phyloP scores from a whole-genome alignment of 2,329 filamentous ascomycete genomes.

The Xylariaceae sp. region DNA sequence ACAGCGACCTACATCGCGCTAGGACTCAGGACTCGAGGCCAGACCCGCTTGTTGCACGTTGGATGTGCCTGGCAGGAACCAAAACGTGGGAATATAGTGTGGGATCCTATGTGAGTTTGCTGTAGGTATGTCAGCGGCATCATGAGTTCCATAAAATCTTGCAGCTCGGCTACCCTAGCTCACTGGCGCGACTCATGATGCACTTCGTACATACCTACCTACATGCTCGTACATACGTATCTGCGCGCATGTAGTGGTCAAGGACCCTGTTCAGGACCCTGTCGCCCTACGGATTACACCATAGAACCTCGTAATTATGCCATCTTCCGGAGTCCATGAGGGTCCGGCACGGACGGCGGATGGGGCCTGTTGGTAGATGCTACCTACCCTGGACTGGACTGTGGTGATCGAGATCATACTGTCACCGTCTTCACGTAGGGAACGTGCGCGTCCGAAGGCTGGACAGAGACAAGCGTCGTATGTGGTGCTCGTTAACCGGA shows the following conservation, averaged over 20 bases:
- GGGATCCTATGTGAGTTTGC: conserved; percentile 5
- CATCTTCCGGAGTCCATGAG: background rate
- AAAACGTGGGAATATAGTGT: conserved; percentile 11
- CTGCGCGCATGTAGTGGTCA: conserved; percentile 1
- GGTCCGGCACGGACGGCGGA: background rate
- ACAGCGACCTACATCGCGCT: background rate
- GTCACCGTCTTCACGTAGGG: conserved; percentile 1
- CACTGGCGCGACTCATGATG: conserved; percentile 11
- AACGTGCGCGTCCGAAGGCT: conserved; percentile 2
- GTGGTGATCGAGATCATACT: conserved; percentile 3
- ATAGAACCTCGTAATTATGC: background rate
- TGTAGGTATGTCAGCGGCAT: conserved; percentile 12
- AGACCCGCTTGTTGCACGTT: conserved; percentile 9
- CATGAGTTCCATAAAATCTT: conserved; percentile 4
- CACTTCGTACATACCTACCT: background rate
- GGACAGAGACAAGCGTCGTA: conserved; percentile 1
- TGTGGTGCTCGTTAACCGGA: conserved; percentile 9
- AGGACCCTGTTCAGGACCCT: conserved; percentile 8
- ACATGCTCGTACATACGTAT: conserved; percentile 8
- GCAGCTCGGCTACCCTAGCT: conserved; percentile 13
- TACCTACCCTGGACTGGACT: background rate
- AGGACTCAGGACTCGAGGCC: background rate
- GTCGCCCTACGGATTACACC: background rate
- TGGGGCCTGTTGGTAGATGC: background rate
- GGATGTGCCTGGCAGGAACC: conserved; percentile 13